These are phyloP conservation scores for Neopestalotiopsis rosae DNA, from an alignment of 2,329 filamentous ascomycete genomes.

Conservation along the genomic window DNA sequence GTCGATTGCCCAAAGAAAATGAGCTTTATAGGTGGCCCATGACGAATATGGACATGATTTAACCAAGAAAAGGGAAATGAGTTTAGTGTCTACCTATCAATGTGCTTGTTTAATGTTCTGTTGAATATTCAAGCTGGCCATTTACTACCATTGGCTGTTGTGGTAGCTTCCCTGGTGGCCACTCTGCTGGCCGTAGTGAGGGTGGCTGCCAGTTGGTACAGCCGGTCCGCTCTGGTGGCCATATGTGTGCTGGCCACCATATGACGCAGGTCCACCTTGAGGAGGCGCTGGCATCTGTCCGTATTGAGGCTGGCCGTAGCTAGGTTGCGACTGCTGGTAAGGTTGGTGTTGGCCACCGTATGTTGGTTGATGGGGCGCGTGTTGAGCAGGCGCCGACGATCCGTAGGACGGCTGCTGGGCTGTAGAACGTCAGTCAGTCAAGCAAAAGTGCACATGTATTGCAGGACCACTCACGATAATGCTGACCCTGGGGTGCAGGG, in stretches of 20 bases:
- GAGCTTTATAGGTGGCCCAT: slow-evolving; percentile 4
- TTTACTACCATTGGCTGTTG: slow-evolving; percentile 33
- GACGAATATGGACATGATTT: slow-evolving; percentile 1
- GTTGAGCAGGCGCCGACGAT: slow-evolving; percentile 26
- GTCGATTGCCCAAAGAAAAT: not conserved
- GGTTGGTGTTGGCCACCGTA: slow-evolving; percentile 34
- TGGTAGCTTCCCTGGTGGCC: slow-evolving; percentile 40
- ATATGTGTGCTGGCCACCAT: slow-evolving; percentile 35
- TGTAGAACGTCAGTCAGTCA: slow-evolving; percentile 22
- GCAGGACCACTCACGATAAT: slow-evolving; percentile 32
- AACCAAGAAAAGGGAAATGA: slow-evolving; percentile 10
- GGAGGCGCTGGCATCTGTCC: slow-evolving; percentile 32
- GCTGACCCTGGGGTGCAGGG: slow-evolving; percentile 33
- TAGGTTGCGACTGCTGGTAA: slow-evolving; percentile 35
- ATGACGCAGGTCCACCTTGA: slow-evolving; percentile 29
- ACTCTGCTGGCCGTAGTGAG: slow-evolving; percentile 34
- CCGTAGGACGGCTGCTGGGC: slow-evolving; percentile 38
- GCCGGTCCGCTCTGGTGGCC: slow-evolving; percentile 29
- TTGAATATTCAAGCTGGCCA: not conserved
- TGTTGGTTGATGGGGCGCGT: slow-evolving; percentile 27
- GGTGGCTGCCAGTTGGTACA: slow-evolving; percentile 30
- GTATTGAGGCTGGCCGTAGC: slow-evolving; percentile 30
- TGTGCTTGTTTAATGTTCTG: slow-evolving; percentile 10
- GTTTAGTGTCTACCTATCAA: slow-evolving; percentile 13
- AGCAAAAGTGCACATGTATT: not conserved